Evolutionary conservation across 495 filamentous ascomycete genomes (phyloP).

Genomic region (Talaromyces ruber): DNA sequence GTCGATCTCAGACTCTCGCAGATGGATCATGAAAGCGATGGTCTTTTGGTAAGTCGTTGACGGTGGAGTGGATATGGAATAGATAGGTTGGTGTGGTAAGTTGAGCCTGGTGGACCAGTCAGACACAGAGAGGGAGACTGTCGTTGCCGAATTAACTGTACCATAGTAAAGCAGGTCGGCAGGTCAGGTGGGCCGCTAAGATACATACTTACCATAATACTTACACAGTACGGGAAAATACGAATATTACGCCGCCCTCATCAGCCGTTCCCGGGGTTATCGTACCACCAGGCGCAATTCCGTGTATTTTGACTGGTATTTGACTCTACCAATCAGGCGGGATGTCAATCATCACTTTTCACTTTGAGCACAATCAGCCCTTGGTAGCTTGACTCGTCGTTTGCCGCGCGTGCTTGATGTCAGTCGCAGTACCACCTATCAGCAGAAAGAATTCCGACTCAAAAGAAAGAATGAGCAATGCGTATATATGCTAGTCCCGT

Average conservation of each 20-base stretch:
- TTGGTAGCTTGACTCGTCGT: neutral
- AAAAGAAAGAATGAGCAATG: neutral
- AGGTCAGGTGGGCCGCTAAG: neutral
- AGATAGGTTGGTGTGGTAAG: too few relatives aligned
- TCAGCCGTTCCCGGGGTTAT: neutral
- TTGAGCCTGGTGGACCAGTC: neutral
- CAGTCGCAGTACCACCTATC: too few relatives aligned
- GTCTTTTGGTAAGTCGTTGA: neutral
- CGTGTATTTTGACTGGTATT: neutral
- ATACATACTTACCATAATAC: too few relatives aligned
- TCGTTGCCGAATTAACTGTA: too few relatives aligned
- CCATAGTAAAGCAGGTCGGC: neutral
- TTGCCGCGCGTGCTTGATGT: neutral
- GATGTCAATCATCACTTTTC: neutral
- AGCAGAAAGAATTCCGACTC: too few relatives aligned
- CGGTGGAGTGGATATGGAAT: neutral
- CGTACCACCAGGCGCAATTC: neutral
- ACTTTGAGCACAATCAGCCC: too few relatives aligned
- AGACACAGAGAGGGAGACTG: too few relatives aligned
- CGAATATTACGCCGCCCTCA: neutral
- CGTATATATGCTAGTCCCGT: neutral
- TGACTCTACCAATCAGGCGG: neutral
- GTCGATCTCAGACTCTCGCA: neutral
- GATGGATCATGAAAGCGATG: neutral
- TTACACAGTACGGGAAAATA: neutral